Conservation (phyloP, 2,329 filamentous ascomycete genomes). For the Cladosporium sp. region DNA sequence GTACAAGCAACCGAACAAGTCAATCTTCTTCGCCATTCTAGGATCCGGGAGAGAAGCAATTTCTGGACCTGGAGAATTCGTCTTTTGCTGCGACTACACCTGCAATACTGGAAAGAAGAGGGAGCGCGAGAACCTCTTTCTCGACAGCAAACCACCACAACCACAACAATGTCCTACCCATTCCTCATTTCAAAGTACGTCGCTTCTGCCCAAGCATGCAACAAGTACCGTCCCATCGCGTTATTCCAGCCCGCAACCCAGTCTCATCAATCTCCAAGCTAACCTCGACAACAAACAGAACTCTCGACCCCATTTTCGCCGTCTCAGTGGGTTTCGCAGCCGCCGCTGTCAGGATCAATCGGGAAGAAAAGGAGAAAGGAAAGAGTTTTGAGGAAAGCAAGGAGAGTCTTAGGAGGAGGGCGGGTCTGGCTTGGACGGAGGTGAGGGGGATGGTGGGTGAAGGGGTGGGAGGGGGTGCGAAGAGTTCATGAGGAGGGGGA, state of each 20-base stretch:
- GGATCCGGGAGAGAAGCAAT: too few species aligned
- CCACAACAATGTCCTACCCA: constrained; percentile 25
- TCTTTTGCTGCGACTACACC: too few species aligned
- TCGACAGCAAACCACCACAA: background rate
- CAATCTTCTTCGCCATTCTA: too few species aligned
- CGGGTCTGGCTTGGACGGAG: constrained; percentile 2
- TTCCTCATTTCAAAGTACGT: constrained; percentile 45
- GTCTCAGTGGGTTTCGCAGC: constrained; percentile 44
- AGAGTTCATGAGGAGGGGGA: background rate
- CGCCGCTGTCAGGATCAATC: constrained; percentile 37
- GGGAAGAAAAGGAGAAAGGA: constrained; percentile 47
- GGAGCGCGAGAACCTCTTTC: too few species aligned
- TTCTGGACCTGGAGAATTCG: too few species aligned
- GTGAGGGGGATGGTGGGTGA: background rate
- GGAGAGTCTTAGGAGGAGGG: constrained; percentile 23
- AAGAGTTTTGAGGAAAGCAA: constrained; percentile 34
- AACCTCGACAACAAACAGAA: constrained; percentile 34
- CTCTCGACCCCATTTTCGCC: constrained; percentile 48
- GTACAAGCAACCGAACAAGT: too few species aligned
- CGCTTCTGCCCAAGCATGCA: constrained; percentile 9
- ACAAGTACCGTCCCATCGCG: too few species aligned
- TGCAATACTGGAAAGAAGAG: too few species aligned
- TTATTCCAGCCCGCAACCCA: too few species aligned
- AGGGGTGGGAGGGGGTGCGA: background rate
- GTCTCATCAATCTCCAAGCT: background rate